Conservation (phyloP, 2,329 filamentous ascomycete genomes). For the Alternaria infectoria region DNA sequence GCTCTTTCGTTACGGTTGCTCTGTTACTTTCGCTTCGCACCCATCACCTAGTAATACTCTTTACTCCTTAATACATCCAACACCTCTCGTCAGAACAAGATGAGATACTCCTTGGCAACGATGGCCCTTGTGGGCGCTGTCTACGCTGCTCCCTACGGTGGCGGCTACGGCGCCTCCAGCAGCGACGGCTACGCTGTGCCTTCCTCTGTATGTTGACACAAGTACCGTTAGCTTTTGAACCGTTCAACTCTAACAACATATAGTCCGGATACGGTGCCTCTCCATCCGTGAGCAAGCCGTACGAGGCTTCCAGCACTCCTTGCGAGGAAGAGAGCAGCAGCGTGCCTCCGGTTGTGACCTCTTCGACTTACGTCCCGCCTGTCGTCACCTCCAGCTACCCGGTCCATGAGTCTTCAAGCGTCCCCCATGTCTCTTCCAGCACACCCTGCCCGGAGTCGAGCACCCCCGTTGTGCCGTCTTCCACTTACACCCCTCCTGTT, state of each 20-base stretch:
- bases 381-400: not conserved
- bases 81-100: constrained; percentile 27
- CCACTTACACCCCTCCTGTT: not conserved
- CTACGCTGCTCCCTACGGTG: constrained; percentile 24
- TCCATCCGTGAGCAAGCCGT: not conserved
- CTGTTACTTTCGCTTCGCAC: constrained; percentile 37
- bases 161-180: not conserved
- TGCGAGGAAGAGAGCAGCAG: constrained; percentile 2
- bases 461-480: not conserved
- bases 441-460: not conserved
- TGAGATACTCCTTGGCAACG: constrained; percentile 39
- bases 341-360: not conserved
- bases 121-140: constrained; percentile 42
- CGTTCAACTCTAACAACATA: not conserved
- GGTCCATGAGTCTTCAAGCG: not conserved
- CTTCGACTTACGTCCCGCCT: not conserved
- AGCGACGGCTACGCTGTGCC: not conserved
- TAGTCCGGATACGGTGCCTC: not conserved
- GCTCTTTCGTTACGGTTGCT: constrained; percentile 50
- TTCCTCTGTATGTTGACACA: not conserved
- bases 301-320: constrained; percentile 3
- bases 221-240: not conserved
- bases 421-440: not conserved
- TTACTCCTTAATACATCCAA: constrained; percentile 14
- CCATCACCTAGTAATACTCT: constrained; percentile 16